Percentiles rank a stretch among this genome's conserved stretches.
Conservation (phyloP, 108 stramenopile genomes). For the Nannochloropsis salina region DNA sequence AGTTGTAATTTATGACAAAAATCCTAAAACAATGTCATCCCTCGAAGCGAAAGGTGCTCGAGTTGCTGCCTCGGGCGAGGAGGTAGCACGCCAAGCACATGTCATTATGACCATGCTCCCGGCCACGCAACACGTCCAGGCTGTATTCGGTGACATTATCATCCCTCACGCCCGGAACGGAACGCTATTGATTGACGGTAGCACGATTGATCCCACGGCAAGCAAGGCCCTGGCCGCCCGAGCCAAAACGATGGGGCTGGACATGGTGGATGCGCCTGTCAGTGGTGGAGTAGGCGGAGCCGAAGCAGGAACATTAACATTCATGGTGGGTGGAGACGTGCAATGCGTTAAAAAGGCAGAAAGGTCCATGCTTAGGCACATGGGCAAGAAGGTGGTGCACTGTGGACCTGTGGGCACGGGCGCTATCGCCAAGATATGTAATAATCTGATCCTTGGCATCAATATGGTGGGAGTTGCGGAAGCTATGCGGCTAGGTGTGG, state of each 20-base stretch:
- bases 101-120: conserved; percentile 22
- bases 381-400: conserved; percentile 71
- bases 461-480: conserved; percentile 81
- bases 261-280: conserved; percentile 66
- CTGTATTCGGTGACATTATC: neutral
- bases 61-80: neutral
- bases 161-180: conserved; percentile 10
- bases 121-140: conserved; percentile 18
- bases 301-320: conserved; percentile 71
- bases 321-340: conserved; percentile 72
- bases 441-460: conserved; percentile 77
- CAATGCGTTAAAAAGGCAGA: conserved; percentile 47
- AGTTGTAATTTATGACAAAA: neutral
- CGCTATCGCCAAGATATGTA: conserved; percentile 76
- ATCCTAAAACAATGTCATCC: neutral
- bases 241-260: conserved; percentile 43
- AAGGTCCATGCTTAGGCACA: conserved; percentile 57
- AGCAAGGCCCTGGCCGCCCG: conserved; percentile 10
- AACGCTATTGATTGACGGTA: conserved; percentile 12
- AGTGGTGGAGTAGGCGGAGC: conserved; percentile 77
- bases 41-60: neutral
- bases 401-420: conserved; percentile 75
- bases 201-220: conserved; percentile 21
- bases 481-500: conserved; percentile 77
- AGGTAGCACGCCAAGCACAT: neutral